A percentile compares a stretch with the other conserved stretches of the same genome.
Evolutionary conservation across 495 filamentous ascomycete genomes (phyloP).

Genomic region (Penicillium odoratum): DNA sequence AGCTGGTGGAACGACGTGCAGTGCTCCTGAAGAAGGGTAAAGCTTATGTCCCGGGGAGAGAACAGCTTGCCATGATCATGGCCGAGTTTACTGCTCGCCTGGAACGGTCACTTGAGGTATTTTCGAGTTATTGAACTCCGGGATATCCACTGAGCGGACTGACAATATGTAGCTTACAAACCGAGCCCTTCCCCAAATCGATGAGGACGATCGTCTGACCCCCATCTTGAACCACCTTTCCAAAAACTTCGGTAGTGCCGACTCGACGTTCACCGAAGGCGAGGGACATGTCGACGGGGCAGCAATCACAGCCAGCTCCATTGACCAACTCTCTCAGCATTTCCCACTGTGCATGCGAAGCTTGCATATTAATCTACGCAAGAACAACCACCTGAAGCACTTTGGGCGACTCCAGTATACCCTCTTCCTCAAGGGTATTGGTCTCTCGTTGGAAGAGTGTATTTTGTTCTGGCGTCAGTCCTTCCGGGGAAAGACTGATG

Average conservation of each 20-base stretch:
- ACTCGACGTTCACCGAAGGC: slow-evolving; percentile 67
- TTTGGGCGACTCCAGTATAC: slow-evolving; percentile 93
- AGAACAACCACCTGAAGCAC: slow-evolving; percentile 88
- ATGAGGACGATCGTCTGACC: slow-evolving; percentile 93
- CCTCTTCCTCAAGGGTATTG: slow-evolving; percentile 96
- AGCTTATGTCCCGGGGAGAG: slow-evolving; percentile 85
- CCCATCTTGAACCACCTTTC: slow-evolving; percentile 92
- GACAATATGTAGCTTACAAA: slow-evolving; percentile 64
- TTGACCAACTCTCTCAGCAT: slow-evolving; percentile 79
- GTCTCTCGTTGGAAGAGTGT: slow-evolving; percentile 85
- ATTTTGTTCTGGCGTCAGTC: slow-evolving; percentile 89
- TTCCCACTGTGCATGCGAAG: slow-evolving; percentile 96
- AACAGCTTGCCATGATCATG: slow-evolving; percentile 84
- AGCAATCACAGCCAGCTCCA: slow-evolving; percentile 72
- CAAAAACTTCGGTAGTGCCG: slow-evolving; percentile 88
- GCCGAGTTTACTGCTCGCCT: slow-evolving; percentile 78
- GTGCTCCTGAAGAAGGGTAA: slow-evolving; percentile 79
- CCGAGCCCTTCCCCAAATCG: slow-evolving; percentile 83
- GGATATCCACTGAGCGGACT: neutral
- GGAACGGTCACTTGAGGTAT: slow-evolving; percentile 78
- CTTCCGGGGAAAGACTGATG: slow-evolving; percentile 84
- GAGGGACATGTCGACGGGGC: slow-evolving; percentile 61
- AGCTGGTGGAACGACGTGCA: slow-evolving; percentile 76
- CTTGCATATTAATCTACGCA: slow-evolving; percentile 78
- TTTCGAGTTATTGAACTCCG: slow-evolving; percentile 11